These are phyloP conservation scores for Eucalyptus rudis DNA, from an alignment of 345 rosid species.

Conservation along the genomic window DNA sequence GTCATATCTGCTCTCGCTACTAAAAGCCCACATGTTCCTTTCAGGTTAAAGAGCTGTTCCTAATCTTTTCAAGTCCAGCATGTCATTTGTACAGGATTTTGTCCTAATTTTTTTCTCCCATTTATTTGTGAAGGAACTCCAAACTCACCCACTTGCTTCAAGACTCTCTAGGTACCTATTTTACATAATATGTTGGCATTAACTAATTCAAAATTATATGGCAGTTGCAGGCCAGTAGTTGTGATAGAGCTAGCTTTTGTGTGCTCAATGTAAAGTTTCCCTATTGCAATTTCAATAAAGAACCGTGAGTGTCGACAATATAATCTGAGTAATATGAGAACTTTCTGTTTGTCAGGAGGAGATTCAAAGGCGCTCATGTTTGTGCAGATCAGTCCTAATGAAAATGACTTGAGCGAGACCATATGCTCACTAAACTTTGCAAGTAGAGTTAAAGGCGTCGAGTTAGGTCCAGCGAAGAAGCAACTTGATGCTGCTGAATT, in stretches of 20 bases:
- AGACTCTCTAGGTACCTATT: conserved; percentile 67
- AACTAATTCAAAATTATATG: not conserved
- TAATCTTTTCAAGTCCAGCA: not conserved
- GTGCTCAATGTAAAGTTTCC: not conserved
- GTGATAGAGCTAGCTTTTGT: not conserved
- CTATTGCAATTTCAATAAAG: not conserved
- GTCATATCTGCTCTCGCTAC: conserved; percentile 93
- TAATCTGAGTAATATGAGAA: not conserved
- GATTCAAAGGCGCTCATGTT: conserved; percentile 96
- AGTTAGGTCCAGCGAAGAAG: conserved; percentile 85
- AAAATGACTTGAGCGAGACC: conserved; percentile 73
- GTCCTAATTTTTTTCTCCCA: not conserved
- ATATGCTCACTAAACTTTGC: conserved; percentile 93
- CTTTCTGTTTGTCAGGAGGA: conserved; percentile 51
- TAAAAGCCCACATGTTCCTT: conserved; percentile 86
- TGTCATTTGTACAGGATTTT: not conserved
- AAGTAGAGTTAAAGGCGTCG: conserved; percentile 91
- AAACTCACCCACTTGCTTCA: conserved; percentile 98
- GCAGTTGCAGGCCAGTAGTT: not conserved
- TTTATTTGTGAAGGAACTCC: conserved; percentile 64
- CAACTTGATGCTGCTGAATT: conserved; percentile 72
- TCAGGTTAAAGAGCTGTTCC: conserved; percentile 35
- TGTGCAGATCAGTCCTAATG: conserved; percentile 91
- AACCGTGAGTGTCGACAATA: not conserved
- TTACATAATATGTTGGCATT: not conserved